Conservation (phyloP, 2,329 filamentous ascomycete genomes). For the Trichoderma cornu-damae region DNA sequence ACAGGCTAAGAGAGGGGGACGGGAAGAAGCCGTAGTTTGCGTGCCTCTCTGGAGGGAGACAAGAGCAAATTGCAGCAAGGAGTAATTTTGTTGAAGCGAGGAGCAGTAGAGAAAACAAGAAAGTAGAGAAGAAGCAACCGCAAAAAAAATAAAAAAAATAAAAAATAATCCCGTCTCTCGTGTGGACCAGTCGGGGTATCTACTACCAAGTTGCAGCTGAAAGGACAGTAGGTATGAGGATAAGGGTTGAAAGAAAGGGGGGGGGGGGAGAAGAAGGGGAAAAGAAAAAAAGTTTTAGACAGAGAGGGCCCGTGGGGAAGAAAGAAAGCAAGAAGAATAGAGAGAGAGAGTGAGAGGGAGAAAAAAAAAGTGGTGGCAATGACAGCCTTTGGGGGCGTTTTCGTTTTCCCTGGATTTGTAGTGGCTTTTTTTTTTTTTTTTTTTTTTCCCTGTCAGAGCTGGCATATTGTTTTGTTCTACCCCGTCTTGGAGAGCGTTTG, state of each 20-base stretch:
- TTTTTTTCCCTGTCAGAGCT: neutral
- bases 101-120: neutral
- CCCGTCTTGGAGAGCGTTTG: neutral
- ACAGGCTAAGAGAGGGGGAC: neutral
- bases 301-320: neutral
- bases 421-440: too few species aligned
- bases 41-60: neutral
- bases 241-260: neutral
- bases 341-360: neutral
- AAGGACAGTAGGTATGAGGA: neutral
- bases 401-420: neutral
- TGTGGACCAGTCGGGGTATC: neutral
- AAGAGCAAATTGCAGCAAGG: neutral
- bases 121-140: neutral
- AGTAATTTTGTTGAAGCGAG: neutral
- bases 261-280: neutral
- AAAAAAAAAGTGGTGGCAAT: neutral
- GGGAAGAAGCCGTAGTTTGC: neutral
- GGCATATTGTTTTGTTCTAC: neutral
- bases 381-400: conserved; percentile 1
- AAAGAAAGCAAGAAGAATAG: neutral
- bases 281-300: neutral
- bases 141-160: too few species aligned
- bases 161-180: neutral
- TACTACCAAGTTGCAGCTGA: neutral